A percentile compares a stretch with the other conserved stretches of the same genome.
phyloP scores from a whole-genome alignment of 306 rosid genomes.

The Cicer chorassanicum region DNA sequence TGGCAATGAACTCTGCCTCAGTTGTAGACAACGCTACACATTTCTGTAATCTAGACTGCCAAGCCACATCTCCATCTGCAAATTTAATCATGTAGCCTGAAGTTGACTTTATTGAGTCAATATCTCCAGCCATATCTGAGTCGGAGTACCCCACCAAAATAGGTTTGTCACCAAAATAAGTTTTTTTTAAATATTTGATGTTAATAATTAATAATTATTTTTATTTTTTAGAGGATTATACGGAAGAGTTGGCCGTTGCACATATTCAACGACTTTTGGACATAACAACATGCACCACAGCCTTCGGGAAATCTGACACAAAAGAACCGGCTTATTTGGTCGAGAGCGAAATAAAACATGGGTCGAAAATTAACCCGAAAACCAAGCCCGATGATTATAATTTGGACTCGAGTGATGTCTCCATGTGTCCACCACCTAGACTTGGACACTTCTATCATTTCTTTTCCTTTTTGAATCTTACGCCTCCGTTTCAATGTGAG shows the following conservation, averaged over 20 bases:
- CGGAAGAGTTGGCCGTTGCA: conserved; percentile 69
- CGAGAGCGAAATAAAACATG: conserved; percentile 51
- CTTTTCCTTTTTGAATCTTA: conserved; percentile 85
- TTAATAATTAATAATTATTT: neutral
- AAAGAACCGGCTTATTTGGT: conserved; percentile 47
- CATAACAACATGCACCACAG: conserved; percentile 78
- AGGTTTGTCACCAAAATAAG: too few relatives aligned
- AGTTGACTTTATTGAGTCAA: too few relatives aligned
- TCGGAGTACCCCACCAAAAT: too few relatives aligned
- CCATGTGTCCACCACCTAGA: conserved; percentile 83
- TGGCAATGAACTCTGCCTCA: too few relatives aligned
- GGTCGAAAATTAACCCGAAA: conserved; percentile 40
- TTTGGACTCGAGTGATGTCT: conserved; percentile 53
- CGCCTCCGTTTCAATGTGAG: conserved; percentile 90
- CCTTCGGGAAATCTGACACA: conserved; percentile 59
- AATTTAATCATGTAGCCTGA: too few relatives aligned
- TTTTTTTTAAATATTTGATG: too few relatives aligned
- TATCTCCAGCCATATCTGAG: too few relatives aligned
- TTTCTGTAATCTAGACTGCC: too few relatives aligned
- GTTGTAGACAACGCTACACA: too few relatives aligned
- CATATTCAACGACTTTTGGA: conserved; percentile 89
- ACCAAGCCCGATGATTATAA: conserved; percentile 46
- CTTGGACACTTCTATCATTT: conserved; percentile 92
- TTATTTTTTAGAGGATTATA: conserved; percentile 68
- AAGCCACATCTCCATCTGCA: too few relatives aligned